Evolutionary conservation across 129 eudicot species (phyloP).

Genomic region (Lactuca saligna): DNA sequence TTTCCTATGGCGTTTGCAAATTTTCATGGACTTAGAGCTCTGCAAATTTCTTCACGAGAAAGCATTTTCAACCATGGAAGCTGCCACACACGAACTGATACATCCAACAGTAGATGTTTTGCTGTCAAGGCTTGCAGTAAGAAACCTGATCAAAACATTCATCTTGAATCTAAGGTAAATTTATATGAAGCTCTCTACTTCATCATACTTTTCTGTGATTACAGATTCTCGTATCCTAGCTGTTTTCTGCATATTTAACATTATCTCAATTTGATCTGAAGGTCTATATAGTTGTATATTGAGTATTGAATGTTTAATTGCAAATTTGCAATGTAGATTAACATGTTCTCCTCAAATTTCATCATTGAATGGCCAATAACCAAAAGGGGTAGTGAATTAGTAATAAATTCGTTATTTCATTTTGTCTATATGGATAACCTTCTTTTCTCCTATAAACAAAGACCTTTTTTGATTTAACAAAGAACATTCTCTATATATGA

Average conservation of each 20-base stretch:
- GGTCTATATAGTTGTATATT: too few relatives aligned
- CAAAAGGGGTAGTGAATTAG: too few relatives aligned
- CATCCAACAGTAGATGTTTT: conserved; percentile 3
- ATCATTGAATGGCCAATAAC: too few relatives aligned
- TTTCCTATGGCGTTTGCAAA: conserved; percentile 26
- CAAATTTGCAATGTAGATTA: too few relatives aligned
- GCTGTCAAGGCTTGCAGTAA: conserved; percentile 13
- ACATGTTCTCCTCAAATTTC: too few relatives aligned
- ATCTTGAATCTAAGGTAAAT: conserved; percentile 27
- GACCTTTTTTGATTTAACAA: too few relatives aligned
- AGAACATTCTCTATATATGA: too few relatives aligned
- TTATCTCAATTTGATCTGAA: background rate
- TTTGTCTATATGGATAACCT: too few relatives aligned
- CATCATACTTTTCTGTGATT: background rate
- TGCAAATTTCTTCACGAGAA: conserved; percentile 22
- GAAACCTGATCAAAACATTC: conserved; percentile 27
- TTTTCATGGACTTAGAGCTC: conserved; percentile 21
- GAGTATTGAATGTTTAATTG: too few relatives aligned
- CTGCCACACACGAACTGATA: background rate
- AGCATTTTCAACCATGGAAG: conserved; percentile 8
- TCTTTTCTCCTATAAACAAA: too few relatives aligned
- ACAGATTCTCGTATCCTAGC: background rate
- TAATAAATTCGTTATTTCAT: too few relatives aligned
- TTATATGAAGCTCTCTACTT: background rate
- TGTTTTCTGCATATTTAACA: background rate